Percentiles rank a stretch among this genome's conserved stretches.
These are phyloP conservation scores for Ilex aquifolium DNA, from an alignment of 257 asterid species.

Conservation along the genomic window DNA sequence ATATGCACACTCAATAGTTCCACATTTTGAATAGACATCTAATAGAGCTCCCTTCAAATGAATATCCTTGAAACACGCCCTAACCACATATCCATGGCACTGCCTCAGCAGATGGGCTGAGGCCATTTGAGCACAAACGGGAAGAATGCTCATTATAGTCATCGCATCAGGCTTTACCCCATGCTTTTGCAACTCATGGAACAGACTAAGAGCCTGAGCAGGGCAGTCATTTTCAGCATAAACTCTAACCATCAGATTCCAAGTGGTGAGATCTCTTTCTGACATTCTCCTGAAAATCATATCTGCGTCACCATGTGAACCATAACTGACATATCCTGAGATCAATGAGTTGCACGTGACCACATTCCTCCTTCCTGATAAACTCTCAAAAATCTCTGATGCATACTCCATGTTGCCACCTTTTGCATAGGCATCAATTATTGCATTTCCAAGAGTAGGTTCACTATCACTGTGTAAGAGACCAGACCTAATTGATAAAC, in stretches of 20 bases:
- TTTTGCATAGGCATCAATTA: conserved; percentile 79
- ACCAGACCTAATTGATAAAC: conserved; percentile 43
- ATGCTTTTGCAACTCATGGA: conserved; percentile 43
- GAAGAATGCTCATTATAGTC: conserved; percentile 61
- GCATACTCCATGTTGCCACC: conserved; percentile 56
- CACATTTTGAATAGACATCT: conserved; percentile 74
- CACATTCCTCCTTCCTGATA: conserved; percentile 46
- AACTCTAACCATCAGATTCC: conserved; percentile 70
- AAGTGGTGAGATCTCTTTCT: conserved; percentile 54
- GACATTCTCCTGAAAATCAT: conserved; percentile 46
- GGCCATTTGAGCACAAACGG: conserved; percentile 62
- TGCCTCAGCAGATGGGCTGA: conserved; percentile 61
- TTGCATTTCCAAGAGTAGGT: conserved; percentile 57
- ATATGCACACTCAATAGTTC: conserved; percentile 48
- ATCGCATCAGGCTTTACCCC: conserved; percentile 57
- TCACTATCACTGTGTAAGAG: conserved; percentile 29
- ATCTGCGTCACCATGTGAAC: conserved; percentile 41
- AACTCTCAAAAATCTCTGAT: conserved; percentile 36
- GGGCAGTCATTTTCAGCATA: conserved; percentile 54
- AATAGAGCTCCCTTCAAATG: conserved; percentile 56
- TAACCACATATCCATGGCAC: conserved; percentile 57
- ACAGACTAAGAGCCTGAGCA: conserved; percentile 43
- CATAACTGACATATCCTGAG: conserved; percentile 43
- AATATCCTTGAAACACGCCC: conserved; percentile 48
- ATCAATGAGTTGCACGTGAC: conserved; percentile 63